Conservation (phyloP, 202 grass and related monocot genomes). For the Schoenoplectus tabernaemontani region DNA sequence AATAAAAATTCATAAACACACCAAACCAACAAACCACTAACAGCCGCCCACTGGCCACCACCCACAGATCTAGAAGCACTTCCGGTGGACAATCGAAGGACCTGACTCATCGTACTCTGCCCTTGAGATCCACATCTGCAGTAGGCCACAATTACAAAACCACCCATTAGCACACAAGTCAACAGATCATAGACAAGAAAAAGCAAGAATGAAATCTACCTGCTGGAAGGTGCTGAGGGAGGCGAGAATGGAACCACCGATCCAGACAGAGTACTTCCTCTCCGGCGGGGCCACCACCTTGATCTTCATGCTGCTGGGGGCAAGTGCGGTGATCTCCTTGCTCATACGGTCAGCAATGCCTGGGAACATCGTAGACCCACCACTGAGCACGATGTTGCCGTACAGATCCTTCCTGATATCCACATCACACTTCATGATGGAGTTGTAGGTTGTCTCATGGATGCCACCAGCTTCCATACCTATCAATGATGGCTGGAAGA, state of each 20-base stretch:
- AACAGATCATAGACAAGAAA: background rate
- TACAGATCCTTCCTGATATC: constrained; percentile 88
- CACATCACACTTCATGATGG: constrained; percentile 86
- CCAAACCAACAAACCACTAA: background rate
- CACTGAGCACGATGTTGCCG: constrained; percentile 76
- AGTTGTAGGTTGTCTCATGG: constrained; percentile 80
- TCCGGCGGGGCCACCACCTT: constrained; percentile 76
- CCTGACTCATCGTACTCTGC: constrained; percentile 30
- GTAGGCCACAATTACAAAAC: background rate
- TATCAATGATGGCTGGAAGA: constrained; percentile 81
- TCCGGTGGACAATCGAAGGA: constrained; percentile 26
- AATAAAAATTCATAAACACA: constrained; percentile 19
- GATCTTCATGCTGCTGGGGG: constrained; percentile 92
- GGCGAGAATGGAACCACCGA: constrained; percentile 73
- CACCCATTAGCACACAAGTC: background rate
- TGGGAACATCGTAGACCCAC: constrained; percentile 72
- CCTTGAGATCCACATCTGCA: constrained; percentile 33
- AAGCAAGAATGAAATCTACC: constrained; percentile 7
- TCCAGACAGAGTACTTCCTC: constrained; percentile 82
- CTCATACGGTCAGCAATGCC: constrained; percentile 81
- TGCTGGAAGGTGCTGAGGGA: constrained; percentile 88
- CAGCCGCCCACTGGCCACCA: background rate
- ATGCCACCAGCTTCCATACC: constrained; percentile 73
- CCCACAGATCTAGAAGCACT: constrained; percentile 24
- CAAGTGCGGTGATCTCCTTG: constrained; percentile 69